Base-by-base conservation (phyloP, 805 yeast species). In the Kuraishia hungarica region DNA sequence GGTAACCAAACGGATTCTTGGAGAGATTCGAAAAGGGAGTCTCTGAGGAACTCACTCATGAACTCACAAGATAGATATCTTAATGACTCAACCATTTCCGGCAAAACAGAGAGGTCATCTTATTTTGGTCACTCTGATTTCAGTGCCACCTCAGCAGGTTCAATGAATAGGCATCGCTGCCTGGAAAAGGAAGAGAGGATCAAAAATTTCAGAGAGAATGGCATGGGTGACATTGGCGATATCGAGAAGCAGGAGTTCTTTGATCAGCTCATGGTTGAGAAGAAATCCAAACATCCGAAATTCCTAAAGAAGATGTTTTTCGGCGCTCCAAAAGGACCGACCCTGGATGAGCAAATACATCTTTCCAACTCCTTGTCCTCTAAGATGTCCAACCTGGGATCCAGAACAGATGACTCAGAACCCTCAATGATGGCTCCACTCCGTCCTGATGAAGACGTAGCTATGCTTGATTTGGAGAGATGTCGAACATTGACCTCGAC, bases 141-240 rank as follows among this genome's bases (percentile, higher is more conserved):
- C 58, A 87, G 94, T 71, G 96, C 96, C 3, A 87, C 96, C 0
- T 86, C 94, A 59, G 96, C 96, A 1, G 96, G 96, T 0, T 87
- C 96, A 29, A 83, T 83, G 56, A 83, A 84, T 51, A 79, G 96
- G 63, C 96, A 89, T 66, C 86, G 64, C 67, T 72, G 65, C 56
- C 63, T 51, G 53, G 72, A 55, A 56, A 68, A 47, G 58, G 69
- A 60, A 53, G 28, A 46, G 1, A 58, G 56, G 51, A 47, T 64
- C 29, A 57, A 57, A 28, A 62, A 58, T 26, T 51, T 60, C 54
- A 53, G 58, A 47, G 59, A 56, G 43, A 57, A 58, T 35, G 63
- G 65, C 2, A 43, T 58, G 17, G 51, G 48, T 15, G 43, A 28
- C 48, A 47, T 54, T 11, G 50, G 52, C 53, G 54, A 55, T 6